These are phyloP conservation scores for Boletus mariae DNA, from an alignment of 1,284 basidiomycete genomes.

Conservation along the genomic window DNA sequence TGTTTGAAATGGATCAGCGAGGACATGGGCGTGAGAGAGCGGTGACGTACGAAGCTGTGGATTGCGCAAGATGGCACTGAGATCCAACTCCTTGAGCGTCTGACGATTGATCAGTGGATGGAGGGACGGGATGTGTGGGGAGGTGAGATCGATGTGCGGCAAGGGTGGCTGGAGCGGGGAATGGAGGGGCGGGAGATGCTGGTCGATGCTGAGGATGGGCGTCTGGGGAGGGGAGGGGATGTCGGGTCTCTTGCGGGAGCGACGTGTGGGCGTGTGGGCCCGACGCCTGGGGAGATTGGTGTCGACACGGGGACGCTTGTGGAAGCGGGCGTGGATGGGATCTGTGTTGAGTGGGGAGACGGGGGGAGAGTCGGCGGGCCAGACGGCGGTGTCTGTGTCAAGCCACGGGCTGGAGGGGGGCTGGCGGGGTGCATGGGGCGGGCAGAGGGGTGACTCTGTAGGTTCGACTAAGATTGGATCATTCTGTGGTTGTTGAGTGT, in stretches of 20 bases:
- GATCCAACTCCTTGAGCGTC: slow-evolving; percentile 82
- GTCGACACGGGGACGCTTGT: slow-evolving; percentile 32
- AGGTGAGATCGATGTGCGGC: slow-evolving; percentile 49
- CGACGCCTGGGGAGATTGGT: slow-evolving; percentile 18
- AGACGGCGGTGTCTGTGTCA: slow-evolving; percentile 28
- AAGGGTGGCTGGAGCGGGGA: slow-evolving; percentile 21
- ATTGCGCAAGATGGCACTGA: slow-evolving; percentile 82
- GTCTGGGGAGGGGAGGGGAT: slow-evolving; percentile 18
- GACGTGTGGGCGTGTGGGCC: slow-evolving; percentile 21
- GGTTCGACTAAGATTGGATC: slow-evolving; percentile 10
- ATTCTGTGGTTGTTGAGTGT: slow-evolving; percentile 12
- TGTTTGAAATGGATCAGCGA: slow-evolving; percentile 30
- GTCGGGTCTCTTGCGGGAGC: slow-evolving; percentile 23
- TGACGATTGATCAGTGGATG: slow-evolving; percentile 80
- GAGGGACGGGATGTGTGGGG: slow-evolving; percentile 61
- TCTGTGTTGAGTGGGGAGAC: slow-evolving; percentile 28
- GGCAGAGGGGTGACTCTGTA: background rate
- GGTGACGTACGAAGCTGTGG: slow-evolving; percentile 77
- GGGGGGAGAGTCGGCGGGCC: slow-evolving; percentile 31
- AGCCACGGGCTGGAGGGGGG: slow-evolving; percentile 31
- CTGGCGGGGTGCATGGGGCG: slow-evolving; percentile 25
- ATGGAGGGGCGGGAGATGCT: slow-evolving; percentile 14
- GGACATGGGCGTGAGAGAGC: slow-evolving; percentile 5
- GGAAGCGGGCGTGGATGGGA: slow-evolving; percentile 19
- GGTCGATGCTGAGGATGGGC: slow-evolving; percentile 27